phyloP scores from a whole-genome alignment of 768 basidiomycete species.

The Calocybe gangraenosa region DNA sequence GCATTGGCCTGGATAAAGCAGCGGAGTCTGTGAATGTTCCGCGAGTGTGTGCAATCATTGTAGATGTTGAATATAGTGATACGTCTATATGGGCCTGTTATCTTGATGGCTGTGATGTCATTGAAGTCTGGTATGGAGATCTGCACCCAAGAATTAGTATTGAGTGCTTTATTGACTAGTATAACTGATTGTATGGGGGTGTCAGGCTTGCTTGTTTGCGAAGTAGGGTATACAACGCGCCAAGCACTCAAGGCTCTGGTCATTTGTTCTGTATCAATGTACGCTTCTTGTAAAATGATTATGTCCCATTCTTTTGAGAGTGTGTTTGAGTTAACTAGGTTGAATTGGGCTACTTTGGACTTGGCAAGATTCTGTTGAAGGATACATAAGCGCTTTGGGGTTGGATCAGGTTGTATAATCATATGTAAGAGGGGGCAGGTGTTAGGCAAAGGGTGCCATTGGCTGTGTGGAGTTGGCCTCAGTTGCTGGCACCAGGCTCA shows the following conservation, averaged over 20 bases:
- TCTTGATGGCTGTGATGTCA: neutral
- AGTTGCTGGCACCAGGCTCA: no score
- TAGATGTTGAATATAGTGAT: no score
- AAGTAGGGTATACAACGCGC: neutral
- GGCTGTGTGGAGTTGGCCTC: no score
- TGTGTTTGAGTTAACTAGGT: neutral
- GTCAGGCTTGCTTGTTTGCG: neutral
- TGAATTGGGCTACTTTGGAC: neutral
- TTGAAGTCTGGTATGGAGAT: neutral
- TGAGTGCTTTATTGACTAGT: neutral
- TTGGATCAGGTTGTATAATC: neutral
- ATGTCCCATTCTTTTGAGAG: conserved; percentile 1
- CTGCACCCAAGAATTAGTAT: conserved; percentile 1
- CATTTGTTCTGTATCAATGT: neutral
- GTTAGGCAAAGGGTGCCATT: no score
- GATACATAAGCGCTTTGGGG: neutral
- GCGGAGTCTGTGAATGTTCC: no score
- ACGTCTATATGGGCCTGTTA: neutral
- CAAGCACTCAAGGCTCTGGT: neutral
- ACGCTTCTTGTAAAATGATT: conserved; percentile 1
- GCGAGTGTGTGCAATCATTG: no score
- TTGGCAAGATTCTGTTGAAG: neutral
- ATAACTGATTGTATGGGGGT: neutral
- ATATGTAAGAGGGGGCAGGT: no score
- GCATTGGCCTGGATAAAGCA: no score